phyloP scores from a whole-genome alignment of 495 filamentous ascomycete species.

The Collariella sp. region DNA sequence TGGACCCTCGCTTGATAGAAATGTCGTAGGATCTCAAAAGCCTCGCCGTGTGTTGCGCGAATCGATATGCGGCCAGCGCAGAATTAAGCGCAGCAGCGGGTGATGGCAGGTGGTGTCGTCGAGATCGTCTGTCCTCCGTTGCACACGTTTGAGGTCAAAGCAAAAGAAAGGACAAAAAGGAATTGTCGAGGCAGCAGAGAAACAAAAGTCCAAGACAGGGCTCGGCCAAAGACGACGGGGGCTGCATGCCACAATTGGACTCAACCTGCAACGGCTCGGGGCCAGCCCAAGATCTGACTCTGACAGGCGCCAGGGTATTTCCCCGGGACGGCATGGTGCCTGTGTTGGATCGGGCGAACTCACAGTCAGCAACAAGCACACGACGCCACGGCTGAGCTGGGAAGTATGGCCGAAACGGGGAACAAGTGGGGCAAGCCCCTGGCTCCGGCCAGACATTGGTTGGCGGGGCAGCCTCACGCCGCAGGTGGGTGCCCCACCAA shows the following conservation, averaged over 20 bases:
- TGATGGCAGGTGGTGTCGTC: neutral
- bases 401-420: no score
- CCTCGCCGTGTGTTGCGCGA: neutral
- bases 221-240: neutral
- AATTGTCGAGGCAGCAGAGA: neutral
- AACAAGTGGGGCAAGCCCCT: no score
- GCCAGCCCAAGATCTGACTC: neutral
- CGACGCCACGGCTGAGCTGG: no score
- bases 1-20: neutral
- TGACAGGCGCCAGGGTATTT: no score
- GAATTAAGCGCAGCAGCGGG: neutral
- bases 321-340: no score
- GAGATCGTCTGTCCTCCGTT: neutral
- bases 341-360: no score
- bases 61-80: neutral
- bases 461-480: no score
- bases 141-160: no score
- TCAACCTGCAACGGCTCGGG: slow-evolving; percentile 2
- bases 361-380: no score
- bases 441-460: no score
- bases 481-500: no score
- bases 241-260: slow-evolving; percentile 1
- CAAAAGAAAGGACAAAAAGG: neutral
- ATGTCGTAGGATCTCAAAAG: neutral
- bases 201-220: neutral